phyloP scores from a whole-genome alignment of 1,284 basidiomycete genomes.

The Blastosporella zonata region DNA sequence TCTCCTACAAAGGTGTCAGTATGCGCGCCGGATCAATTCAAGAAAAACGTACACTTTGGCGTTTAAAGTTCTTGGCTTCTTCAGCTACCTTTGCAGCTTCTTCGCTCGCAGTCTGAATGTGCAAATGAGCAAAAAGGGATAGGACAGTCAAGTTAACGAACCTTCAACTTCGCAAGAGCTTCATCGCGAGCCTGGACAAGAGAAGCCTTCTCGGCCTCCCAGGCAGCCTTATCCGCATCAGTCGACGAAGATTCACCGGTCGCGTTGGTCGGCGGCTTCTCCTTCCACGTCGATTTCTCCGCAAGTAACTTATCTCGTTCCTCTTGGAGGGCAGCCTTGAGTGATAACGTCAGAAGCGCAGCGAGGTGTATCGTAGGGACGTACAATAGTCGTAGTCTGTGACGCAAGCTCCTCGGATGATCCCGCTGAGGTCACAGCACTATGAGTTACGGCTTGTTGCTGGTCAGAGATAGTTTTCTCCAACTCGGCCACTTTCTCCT shows the following conservation, averaged over 20 bases:
- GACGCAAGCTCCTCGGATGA: slow-evolving; percentile 29
- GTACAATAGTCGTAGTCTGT: slow-evolving; percentile 42
- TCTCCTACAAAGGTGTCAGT: slow-evolving; percentile 38
- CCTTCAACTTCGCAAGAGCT: slow-evolving; percentile 53
- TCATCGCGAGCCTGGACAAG: slow-evolving; percentile 59
- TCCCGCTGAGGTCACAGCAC: slow-evolving; percentile 26
- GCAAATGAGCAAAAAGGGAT: background rate
- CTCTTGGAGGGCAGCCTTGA: slow-evolving; percentile 51
- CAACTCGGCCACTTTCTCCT: slow-evolving; percentile 34
- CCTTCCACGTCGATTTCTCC: slow-evolving; percentile 53
- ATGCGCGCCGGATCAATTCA: slow-evolving; percentile 22
- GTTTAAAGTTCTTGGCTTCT: slow-evolving; percentile 41
- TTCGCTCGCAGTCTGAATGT: slow-evolving; percentile 40
- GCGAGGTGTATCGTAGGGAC: slow-evolving; percentile 21
- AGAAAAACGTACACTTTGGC: slow-evolving; percentile 28
- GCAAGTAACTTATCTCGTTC: slow-evolving; percentile 60
- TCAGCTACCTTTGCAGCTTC: slow-evolving; percentile 45
- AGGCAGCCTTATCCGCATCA: slow-evolving; percentile 35
- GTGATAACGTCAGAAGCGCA: slow-evolving; percentile 2
- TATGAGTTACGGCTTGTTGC: slow-evolving; percentile 30
- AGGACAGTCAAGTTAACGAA: slow-evolving; percentile 22
- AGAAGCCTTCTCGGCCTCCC: slow-evolving; percentile 59
- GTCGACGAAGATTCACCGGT: slow-evolving; percentile 23
- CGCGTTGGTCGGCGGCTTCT: slow-evolving; percentile 20
- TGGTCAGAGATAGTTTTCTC: slow-evolving; percentile 38